phyloP scores from a whole-genome alignment of 495 filamentous ascomycete species.

The Neurospora sp. region DNA sequence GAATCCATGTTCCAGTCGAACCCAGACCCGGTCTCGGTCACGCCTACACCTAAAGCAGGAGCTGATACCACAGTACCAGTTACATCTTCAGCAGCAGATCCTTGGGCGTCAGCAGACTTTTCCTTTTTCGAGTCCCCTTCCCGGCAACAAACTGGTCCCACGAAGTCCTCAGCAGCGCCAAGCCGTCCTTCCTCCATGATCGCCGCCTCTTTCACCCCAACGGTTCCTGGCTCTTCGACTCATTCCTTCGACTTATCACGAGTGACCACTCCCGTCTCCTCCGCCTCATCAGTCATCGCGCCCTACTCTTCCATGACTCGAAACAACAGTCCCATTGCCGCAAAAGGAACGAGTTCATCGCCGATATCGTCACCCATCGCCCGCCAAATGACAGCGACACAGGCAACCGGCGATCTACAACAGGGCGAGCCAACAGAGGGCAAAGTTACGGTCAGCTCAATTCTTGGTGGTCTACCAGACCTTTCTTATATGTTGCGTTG shows the following conservation, averaged over 20 bases:
- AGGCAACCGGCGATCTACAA: neutral
- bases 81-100: slow-evolving; percentile 4
- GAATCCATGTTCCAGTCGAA: neutral
- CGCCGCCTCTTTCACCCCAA: neutral
- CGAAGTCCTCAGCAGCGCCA: neutral
- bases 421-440: slow-evolving; percentile 8
- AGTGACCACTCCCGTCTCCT: slow-evolving; percentile 10
- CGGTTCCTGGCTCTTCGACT: neutral
- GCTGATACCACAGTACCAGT: neutral
- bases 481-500: slow-evolving; percentile 45
- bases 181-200: neutral
- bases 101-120: slow-evolving; percentile 28
- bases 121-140: slow-evolving; percentile 26
- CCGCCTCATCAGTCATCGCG: slow-evolving; percentile 1
- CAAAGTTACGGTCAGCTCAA: slow-evolving; percentile 23
- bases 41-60: neutral
- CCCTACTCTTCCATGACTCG: neutral
- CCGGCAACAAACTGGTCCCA: neutral
- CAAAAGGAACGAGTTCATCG: slow-evolving; percentile 1
- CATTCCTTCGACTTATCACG: neutral
- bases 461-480: slow-evolving; percentile 38
- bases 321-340: neutral
- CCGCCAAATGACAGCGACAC: neutral
- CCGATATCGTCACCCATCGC: neutral
- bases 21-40: neutral